phyloP scores from a whole-genome alignment of 2,329 filamentous ascomycete genomes.

The Botrytis fragariae region DNA sequence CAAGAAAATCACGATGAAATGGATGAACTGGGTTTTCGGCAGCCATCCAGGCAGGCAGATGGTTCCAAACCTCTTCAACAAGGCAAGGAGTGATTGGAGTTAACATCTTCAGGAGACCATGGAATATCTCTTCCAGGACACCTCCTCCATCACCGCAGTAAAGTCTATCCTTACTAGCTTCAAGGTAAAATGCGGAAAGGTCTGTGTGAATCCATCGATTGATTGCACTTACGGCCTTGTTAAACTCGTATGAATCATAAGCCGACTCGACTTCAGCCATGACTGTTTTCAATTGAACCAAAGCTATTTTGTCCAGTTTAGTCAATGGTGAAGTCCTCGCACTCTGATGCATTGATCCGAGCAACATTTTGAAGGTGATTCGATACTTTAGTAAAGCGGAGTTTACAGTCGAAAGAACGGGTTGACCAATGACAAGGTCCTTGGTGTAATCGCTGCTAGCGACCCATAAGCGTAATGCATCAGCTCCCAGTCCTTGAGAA shows the following conservation, averaged over 20 bases:
- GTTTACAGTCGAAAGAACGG: constrained; percentile 74
- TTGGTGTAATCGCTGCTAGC: constrained; percentile 88
- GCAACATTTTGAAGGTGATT: constrained; percentile 84
- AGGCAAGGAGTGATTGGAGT: constrained; percentile 78
- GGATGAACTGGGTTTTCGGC: constrained; percentile 43
- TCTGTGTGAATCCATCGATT: constrained; percentile 81
- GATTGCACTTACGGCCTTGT: constrained; percentile 69
- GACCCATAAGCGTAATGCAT: constrained; percentile 86
- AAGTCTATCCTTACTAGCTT: constrained; percentile 84
- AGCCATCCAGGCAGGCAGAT: constrained; percentile 65
- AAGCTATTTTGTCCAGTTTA: constrained; percentile 68
- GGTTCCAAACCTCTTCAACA: constrained; percentile 84
- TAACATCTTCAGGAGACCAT: constrained; percentile 73
- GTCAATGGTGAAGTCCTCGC: constrained; percentile 50
- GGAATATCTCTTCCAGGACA: constrained; percentile 63
- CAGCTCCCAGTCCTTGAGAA: constrained; percentile 75
- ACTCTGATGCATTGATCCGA: constrained; percentile 64
- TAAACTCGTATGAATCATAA: constrained; percentile 75
- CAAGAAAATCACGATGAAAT: constrained; percentile 40
- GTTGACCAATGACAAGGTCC: constrained; percentile 78
- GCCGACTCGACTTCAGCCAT: constrained; percentile 62
- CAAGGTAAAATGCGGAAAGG: constrained; percentile 90
- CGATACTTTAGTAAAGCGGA: constrained; percentile 80
- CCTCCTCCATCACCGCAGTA: constrained; percentile 77
- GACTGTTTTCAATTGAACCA: constrained; percentile 68